Percentiles rank a stretch among this genome's conserved stretches.
Evolutionary conservation across 306 rosid species (phyloP).

Genomic region (Vigna unguiculata): DNA sequence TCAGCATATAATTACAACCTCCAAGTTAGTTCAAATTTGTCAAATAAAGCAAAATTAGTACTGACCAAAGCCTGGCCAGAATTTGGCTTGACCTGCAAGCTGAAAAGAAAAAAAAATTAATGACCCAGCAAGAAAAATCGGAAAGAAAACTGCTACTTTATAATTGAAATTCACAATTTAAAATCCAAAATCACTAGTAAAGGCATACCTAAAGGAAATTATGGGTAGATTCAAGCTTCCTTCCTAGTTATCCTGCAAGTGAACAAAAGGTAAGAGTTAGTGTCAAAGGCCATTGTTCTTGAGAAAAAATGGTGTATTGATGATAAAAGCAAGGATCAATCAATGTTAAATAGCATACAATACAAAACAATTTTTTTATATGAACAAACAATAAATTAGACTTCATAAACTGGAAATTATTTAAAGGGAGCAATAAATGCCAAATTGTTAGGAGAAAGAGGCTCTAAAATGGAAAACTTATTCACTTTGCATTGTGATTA

Average conservation of each 20-base stretch:
- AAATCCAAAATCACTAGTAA: slow-evolving; percentile 36
- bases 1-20: slow-evolving; percentile 33
- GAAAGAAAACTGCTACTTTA: background rate
- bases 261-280: slow-evolving; percentile 30
- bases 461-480: too few relatives aligned
- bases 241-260: slow-evolving; percentile 84
- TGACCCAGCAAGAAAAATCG: background rate
- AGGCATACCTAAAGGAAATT: slow-evolving; percentile 47
- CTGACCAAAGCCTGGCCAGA: slow-evolving; percentile 39
- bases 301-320: background rate
- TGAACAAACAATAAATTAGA: slow-evolving; percentile 7
- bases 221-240: slow-evolving; percentile 70
- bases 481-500: too few relatives aligned
- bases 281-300: slow-evolving; percentile 18
- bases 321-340: background rate
- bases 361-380: slow-evolving; percentile 20
- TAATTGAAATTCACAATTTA: slow-evolving; percentile 12
- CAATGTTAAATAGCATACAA: slow-evolving; percentile 8
- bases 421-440: slow-evolving; percentile 26
- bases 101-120: slow-evolving; percentile 29
- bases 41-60: slow-evolving; percentile 45
- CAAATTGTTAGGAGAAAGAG: too few relatives aligned
- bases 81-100: slow-evolving; percentile 46
- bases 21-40: slow-evolving; percentile 26
- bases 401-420: slow-evolving; percentile 14